phyloP scores from a whole-genome alignment of 352 stramenopile genomes.

The Globisporangium sylvaticum region DNA sequence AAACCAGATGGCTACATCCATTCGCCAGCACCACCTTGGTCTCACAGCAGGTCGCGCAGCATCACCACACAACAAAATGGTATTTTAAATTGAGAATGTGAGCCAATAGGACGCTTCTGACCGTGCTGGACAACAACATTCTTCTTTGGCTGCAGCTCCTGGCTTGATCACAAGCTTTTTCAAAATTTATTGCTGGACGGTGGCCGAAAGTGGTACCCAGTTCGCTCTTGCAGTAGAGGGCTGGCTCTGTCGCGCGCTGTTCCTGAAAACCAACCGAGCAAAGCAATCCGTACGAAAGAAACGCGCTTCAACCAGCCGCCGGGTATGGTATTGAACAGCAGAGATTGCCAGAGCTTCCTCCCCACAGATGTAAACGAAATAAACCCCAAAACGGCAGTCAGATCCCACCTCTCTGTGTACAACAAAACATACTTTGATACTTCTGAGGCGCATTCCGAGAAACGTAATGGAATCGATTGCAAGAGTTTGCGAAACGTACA shows the following conservation, averaged over 20 bases:
- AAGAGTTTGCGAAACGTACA: background rate
- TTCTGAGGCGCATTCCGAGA: background rate
- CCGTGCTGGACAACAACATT: background rate
- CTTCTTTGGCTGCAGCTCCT: background rate
- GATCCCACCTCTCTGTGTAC: background rate
- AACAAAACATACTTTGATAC: background rate
- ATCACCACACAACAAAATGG: background rate
- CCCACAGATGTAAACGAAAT: background rate
- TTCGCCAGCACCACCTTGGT: background rate
- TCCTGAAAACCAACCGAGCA: background rate
- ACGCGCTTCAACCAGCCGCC: background rate
- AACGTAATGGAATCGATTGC: background rate
- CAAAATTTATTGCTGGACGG: background rate
- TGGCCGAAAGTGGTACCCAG: background rate
- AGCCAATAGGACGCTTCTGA: background rate
- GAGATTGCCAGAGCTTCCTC: background rate
- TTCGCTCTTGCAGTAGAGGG: background rate
- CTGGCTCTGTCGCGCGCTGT: no score
- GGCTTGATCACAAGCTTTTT: background rate
- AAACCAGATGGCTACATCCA: background rate
- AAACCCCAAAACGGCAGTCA: background rate
- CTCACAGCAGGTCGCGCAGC: background rate
- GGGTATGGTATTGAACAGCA: background rate
- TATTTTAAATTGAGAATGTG: background rate
- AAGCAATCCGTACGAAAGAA: background rate